phyloP scores from a whole-genome alignment of 345 rosid species.

The Moringa oleifera region DNA sequence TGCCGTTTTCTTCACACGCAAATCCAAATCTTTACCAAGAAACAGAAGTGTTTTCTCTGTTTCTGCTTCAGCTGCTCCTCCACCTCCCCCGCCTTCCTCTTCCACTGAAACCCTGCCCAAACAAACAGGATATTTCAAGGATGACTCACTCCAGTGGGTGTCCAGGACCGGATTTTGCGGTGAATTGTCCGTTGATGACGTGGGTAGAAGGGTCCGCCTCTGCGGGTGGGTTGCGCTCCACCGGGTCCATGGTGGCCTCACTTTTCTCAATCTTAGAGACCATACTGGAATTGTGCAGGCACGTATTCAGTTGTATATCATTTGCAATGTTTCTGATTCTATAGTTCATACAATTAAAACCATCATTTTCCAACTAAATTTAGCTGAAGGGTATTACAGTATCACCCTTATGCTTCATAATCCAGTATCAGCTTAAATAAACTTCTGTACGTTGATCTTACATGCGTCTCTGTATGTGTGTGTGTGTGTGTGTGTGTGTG shows the following conservation, averaged over 20 bases:
- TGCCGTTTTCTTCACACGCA: constrained; percentile 11
- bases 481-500: too few relatives aligned
- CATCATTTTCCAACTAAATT: too few relatives aligned
- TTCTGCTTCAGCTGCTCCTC: constrained; percentile 22
- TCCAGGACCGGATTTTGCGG: constrained; percentile 67
- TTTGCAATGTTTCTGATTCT: too few relatives aligned
- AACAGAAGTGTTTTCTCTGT: constrained; percentile 23
- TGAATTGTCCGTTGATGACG: constrained; percentile 49
- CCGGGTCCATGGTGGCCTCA: constrained; percentile 84
- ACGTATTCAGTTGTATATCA: background rate
- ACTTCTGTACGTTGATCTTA: background rate
- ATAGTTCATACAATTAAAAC: too few relatives aligned
- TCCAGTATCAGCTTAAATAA: too few relatives aligned
- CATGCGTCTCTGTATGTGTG: background rate
- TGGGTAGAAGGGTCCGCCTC: constrained; percentile 75
- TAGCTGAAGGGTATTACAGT: too few relatives aligned
- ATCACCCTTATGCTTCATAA: too few relatives aligned
- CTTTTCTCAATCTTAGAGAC: constrained; percentile 93
- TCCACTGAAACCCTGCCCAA: constrained; percentile 18
- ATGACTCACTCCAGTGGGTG: constrained; percentile 54
- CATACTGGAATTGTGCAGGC: constrained; percentile 96
- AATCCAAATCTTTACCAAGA: constrained; percentile 17
- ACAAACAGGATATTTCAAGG: constrained; percentile 15
- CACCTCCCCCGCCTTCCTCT: constrained; percentile 18
- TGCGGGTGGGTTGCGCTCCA: constrained; percentile 98